Percentiles rank a stretch among this genome's conserved stretches.
Evolutionary conservation across 495 filamentous ascomycete species (phyloP).

Genomic region (Astrocystis sublimbata): DNA sequence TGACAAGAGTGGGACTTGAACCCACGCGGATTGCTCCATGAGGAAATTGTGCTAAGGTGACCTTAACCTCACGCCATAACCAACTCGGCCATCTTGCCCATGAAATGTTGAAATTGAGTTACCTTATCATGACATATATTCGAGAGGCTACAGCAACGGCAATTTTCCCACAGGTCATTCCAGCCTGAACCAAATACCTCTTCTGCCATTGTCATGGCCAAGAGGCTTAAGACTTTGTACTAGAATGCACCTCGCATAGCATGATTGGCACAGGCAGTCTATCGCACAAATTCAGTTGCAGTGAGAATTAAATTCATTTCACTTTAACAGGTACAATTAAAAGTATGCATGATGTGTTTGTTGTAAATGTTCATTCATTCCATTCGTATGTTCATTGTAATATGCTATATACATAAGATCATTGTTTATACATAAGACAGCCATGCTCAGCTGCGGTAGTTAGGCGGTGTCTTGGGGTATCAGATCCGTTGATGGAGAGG

Average conservation of each 20-base stretch:
- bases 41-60: slow-evolving; percentile 36
- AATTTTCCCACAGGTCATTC: too few relatives aligned
- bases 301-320: too few relatives aligned
- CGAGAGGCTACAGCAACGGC: too few relatives aligned
- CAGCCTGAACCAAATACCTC: too few relatives aligned
- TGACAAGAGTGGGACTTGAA: slow-evolving; percentile 48
- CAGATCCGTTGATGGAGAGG: not conserved
- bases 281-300: too few relatives aligned
- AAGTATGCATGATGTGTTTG: not conserved
- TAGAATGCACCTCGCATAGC: too few relatives aligned
- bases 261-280: too few relatives aligned
- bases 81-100: slow-evolving; percentile 48
- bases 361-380: too few relatives aligned
- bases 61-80: slow-evolving; percentile 49
- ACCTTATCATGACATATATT: not conserved
- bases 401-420: not conserved
- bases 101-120: not conserved
- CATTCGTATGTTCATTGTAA: slow-evolving; percentile 5
- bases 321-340: not conserved
- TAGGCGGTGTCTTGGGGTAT: slow-evolving; percentile 2
- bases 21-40: slow-evolving; percentile 45
- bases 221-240: too few relatives aligned
- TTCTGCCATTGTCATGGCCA: too few relatives aligned
- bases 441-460: not conserved
- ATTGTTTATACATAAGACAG: slow-evolving; percentile 6